Base-by-base conservation (phyloP, 345 rosid genomes). In the Arabidopsis suecica region DNA sequence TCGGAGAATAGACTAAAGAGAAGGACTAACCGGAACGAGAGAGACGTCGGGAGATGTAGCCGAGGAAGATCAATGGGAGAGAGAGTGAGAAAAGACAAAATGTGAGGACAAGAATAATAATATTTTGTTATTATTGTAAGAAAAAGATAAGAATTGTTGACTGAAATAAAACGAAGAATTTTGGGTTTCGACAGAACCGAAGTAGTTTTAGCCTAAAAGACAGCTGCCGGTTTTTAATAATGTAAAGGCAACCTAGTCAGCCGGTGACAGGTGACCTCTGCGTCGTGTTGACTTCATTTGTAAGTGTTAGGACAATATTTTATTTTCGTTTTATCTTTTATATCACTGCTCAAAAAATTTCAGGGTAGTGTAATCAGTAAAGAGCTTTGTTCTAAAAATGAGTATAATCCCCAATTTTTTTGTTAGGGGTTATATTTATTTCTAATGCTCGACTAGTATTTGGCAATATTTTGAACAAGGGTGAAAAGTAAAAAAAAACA, bases 11-110 rank as follows among this genome's bases (percentile, higher is more conserved):
- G 7, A 16, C 1, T 7, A n/a, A 1, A 34, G 62, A 51, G 36
- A 5, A 42, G 3, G 32, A 74, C 71, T 74, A 72, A 65, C 78
- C 72, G 50, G 41, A 65, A 45, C n/a, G 49, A 7, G 49, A 7
- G 61, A 61, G 56, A 42, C 63, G 77, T 8, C 61, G 40, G 36
- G 71, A 65, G 38, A 25, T 33, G 48, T 20, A 6, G 55, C 33
- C 37, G 63, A 73, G 55, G 70, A 61, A 25, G 20, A 38, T 51
- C 48, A 44, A 44, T 44, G 20, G 44, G n/a, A 16, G 33, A 18
- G 45, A 30, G 55, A 18, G 69, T 23, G 75, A 49, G 51, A 50
- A 22, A 13, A 38, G 10, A 40, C 13, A 18, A 58, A 16, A 9
- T 59, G 36, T 13, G 4, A 40, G 33, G 16, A 10, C 16, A 11